Evolutionary conservation across 345 rosid genomes (phyloP).

Genomic region (Populus ilicifolia): DNA sequence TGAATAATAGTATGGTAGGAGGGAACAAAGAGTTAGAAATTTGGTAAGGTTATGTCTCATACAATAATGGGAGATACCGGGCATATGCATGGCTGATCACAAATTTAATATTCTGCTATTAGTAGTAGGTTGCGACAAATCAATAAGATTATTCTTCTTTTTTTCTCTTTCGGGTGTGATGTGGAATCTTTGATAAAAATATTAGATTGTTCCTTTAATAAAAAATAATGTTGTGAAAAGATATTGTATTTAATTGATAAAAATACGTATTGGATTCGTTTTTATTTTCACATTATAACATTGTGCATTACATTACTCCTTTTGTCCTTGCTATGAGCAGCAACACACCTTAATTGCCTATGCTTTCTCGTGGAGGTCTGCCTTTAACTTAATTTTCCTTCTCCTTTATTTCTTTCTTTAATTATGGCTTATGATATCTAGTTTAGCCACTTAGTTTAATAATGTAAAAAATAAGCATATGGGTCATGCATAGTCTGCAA

Average conservation of each 20-base stretch:
- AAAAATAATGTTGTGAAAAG: background rate
- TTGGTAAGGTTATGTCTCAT: background rate
- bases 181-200: background rate
- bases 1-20: background rate
- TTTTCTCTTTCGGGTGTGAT: background rate
- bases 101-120: background rate
- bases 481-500: background rate
- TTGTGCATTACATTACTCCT: background rate
- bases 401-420: too few species aligned
- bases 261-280: background rate
- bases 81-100: background rate
- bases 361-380: background rate
- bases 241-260: background rate
- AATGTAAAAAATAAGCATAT: background rate
- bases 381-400: conserved; percentile 1
- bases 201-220: too few species aligned
- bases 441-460: background rate
- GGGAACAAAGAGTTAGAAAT: background rate
- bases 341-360: background rate
- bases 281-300: background rate
- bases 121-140: background rate
- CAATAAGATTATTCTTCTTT: background rate
- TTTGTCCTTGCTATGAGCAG: background rate
- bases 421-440: background rate
- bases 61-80: background rate